Evolutionary conservation across 2,329 filamentous ascomycete genomes (phyloP), one percentile per base, ranked within the genome.

Genomic region (Rhynchosporium agropyri): DNA sequence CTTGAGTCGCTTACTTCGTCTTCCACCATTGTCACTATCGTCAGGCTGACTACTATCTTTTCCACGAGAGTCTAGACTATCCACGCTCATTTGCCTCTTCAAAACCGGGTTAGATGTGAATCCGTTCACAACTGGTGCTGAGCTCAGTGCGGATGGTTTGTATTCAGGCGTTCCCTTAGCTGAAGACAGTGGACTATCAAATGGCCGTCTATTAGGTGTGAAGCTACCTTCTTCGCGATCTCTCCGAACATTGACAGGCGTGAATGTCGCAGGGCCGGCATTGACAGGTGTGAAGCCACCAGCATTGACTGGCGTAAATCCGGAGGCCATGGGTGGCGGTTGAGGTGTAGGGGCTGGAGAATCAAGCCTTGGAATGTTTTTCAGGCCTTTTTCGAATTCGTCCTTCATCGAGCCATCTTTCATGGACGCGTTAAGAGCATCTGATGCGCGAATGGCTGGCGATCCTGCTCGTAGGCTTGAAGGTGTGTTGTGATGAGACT

Each of bases 1-100:
- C 77, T 95, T 96, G 12, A 97, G 81, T 49, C 95, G 87, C 79
- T 99, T 99, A 77, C 93, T 97, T 63, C 94, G 88, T 66, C 95
- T 86, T 67, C 89, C 91, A 65, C 84, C 84, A 68, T 79, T 80
- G 56, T 92, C 89, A 1, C 76, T 77, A 59, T 92, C 67, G 64
- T 77, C 71, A 57, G 70, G 69, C 63, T 69, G 57, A 58, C 63
- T 65, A 60, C 68, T 70, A 9, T 63, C 68, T 53, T 73, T 73
- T 59, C 68, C 72, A 61, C 72, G 66, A 9, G 72, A 74, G 54
- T 75, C 72, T 6, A 78, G 59, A 67, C 77, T 81, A 38, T 84
- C 82, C 62, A 79, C 82, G 70, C 88, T 91, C 59, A 91, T 80
- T 63, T 92, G 90, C 62, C 94, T 86, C 79, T 97, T 97, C 59